Base-by-base conservation (phyloP, 768 basidiomycete species). In the Lepiota brunneoincarnata region DNA sequence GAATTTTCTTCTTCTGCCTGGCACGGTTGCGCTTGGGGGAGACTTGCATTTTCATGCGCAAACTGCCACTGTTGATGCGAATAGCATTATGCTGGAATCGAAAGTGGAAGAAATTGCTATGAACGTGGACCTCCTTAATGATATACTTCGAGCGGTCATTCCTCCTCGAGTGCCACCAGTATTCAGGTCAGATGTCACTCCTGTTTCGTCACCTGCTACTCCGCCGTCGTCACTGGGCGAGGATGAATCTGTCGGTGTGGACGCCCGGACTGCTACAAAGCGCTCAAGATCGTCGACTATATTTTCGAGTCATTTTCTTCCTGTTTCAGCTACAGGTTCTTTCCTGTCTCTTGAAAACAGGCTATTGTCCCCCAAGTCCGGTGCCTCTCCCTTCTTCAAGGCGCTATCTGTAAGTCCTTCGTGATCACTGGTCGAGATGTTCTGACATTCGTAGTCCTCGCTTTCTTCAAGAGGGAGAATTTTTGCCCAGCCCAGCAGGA, bases 11-110 rank as follows among this genome's bases (percentile, higher is more conserved):
- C 67, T 67, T 49, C 68, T 81, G 15, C 77, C 80, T 6, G 74
- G 77, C 5, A 60, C 68, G 1, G 71, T 82, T 42, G 68, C 26
- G 72, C 46, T 67, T 83, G 36, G 64, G 63, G 34, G 71, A 76
- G n/a, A 80, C 78, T 11, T 80, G 41, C 72, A 75, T 44, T 82
- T 89, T 61, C 80, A 79, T 65, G 86, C 87, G 4, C 77, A 78
- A 55, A 72, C 75, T 48, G 80, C 82, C 18, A 67, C 69, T 21
- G 61, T 86, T 28, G 78, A 86, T 54, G 68, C 75, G 3, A 76
- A 80, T 49, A 84, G 83, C 38, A 63, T 87, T 38, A 72, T 76
- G 14, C 67, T 72, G 4, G 68, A 67, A 3, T 61, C 86, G 34
- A 72, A 69, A 40, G 58, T 83, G 6, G 83, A 75, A 34, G 70